A percentile compares a stretch with the other conserved stretches of the same genome.
Conservation (phyloP, 495 filamentous ascomycete species). For the Xanthoparmelia taractica region DNA sequence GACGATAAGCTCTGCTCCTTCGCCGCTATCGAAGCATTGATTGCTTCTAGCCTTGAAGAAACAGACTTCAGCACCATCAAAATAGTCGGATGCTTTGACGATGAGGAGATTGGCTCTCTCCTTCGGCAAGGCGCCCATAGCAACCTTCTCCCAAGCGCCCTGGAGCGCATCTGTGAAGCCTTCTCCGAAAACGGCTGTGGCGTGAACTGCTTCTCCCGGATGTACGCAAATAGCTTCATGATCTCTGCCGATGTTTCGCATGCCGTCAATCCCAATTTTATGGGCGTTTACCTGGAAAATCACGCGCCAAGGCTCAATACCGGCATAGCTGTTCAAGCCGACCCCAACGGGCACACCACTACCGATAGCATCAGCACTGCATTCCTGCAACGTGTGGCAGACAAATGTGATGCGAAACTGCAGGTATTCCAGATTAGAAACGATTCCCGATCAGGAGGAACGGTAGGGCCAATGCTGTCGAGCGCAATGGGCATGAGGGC, state of each 20-base stretch:
- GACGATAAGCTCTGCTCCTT: conserved; percentile 97
- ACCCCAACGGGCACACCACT: conserved; percentile 88
- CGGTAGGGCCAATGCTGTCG: conserved; percentile 89
- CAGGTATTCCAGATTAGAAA: conserved; percentile 96
- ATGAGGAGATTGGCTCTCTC: conserved; percentile 88
- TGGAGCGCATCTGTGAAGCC: conserved; percentile 73
- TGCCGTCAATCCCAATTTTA: conserved; percentile 91
- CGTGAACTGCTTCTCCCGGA: conserved; percentile 66
- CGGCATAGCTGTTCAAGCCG: conserved; percentile 75
- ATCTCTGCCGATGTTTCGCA: conserved; percentile 91
- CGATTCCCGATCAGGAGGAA: conserved; percentile 78
- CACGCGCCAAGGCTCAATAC: conserved; percentile 87
- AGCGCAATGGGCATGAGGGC: conserved; percentile 72
- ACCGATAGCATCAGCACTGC: conserved; percentile 76
- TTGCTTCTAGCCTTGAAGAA: conserved; percentile 47
- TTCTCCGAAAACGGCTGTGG: conserved; percentile 48
- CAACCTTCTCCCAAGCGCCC: conserved; percentile 72
- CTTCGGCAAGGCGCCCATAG: conserved; percentile 83
- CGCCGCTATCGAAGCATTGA: conserved; percentile 78
- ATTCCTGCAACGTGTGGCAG: conserved; percentile 65
- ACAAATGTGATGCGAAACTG: conserved; percentile 57
- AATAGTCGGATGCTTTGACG: conserved; percentile 85
- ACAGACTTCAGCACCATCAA: conserved; percentile 56
- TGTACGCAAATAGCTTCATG: conserved; percentile 87
- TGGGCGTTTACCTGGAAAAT: conserved; percentile 67